phyloP scores from a whole-genome alignment of 306 rosid species.

The Acacia confusa region DNA sequence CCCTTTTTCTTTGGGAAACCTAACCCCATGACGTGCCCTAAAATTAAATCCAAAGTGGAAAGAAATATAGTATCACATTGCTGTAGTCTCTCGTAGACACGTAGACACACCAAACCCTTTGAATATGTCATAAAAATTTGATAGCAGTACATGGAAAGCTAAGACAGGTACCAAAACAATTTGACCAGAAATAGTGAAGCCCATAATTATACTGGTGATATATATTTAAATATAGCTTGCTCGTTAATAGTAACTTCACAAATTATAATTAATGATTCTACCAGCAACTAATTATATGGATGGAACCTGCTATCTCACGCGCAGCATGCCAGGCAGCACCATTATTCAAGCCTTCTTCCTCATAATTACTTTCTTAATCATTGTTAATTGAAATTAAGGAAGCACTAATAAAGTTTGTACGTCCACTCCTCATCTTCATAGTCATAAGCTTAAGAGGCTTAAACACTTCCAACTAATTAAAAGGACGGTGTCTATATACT shows the following conservation, averaged over 20 bases:
- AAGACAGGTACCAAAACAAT: conserved; percentile 24
- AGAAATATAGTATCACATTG: not conserved
- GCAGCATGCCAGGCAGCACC: not conserved
- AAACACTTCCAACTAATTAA: no score
- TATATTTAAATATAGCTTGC: not conserved
- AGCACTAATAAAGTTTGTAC: not conserved
- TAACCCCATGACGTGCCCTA: not conserved
- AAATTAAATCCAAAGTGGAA: not conserved
- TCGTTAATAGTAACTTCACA: not conserved
- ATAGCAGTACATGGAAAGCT: not conserved
- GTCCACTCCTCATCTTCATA: not conserved
- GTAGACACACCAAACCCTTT: conserved; percentile 32
- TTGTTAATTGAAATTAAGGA: not conserved
- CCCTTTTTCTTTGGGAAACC: not conserved
- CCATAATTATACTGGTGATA: not conserved
- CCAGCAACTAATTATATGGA: not conserved
- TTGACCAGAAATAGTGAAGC: conserved; percentile 34
- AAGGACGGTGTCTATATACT: no score
- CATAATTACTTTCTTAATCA: not conserved
- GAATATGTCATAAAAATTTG: not conserved
- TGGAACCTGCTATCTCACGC: not conserved
- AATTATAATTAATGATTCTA: conserved; percentile 1
- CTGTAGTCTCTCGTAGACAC: not conserved
- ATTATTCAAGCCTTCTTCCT: not conserved
- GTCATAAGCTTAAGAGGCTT: no score